A percentile compares a stretch with the other conserved stretches of the same genome.
Evolutionary conservation across 306 rosid genomes (phyloP).

Genomic region (Medicago lupulina): DNA sequence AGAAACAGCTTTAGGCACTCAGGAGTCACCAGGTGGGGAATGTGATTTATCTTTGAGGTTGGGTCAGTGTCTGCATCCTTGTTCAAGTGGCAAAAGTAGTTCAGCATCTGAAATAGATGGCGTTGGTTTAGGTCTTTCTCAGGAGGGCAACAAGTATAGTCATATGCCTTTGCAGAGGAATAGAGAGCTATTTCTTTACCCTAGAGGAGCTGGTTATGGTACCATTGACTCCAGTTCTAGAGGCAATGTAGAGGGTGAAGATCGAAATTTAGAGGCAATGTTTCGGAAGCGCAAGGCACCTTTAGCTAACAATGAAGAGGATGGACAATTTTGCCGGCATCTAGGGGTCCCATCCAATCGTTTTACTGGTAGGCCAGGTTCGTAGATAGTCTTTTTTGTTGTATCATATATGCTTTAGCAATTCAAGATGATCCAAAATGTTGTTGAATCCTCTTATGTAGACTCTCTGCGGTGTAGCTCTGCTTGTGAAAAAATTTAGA

Average conservation of each 20-base stretch:
- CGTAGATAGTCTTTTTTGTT: conserved; percentile 64
- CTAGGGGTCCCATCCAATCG: conserved; percentile 74
- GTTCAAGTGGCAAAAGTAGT: conserved; percentile 54
- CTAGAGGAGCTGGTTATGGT: conserved; percentile 57
- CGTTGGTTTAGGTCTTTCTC: conserved; percentile 60
- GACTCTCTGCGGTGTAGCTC: conserved; percentile 65
- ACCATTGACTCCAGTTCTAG: conserved; percentile 54
- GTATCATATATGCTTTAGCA: conserved; percentile 60
- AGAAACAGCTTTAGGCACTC: conserved; percentile 49
- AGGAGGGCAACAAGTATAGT: conserved; percentile 51
- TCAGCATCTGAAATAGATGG: conserved; percentile 61
- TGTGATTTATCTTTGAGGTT: conserved; percentile 87
- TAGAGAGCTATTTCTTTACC: conserved; percentile 69
- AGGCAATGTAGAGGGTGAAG: conserved; percentile 62
- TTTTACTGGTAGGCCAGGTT: conserved; percentile 76
- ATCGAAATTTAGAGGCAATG: conserved; percentile 59
- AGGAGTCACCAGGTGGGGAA: conserved; percentile 53
- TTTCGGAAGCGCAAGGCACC: conserved; percentile 76
- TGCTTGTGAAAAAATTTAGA: conserved; percentile 55
- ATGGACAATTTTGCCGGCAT: conserved; percentile 79
- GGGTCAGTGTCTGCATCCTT: conserved; percentile 64
- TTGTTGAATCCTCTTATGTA: conserved; percentile 58
- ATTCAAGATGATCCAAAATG: conserved; percentile 51
- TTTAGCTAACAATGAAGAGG: conserved; percentile 62
- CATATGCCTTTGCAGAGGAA: conserved; percentile 53